Evolutionary conservation across 1,139 yeast genomes (phyloP).

Genomic region (Citeromyces siamensis): DNA sequence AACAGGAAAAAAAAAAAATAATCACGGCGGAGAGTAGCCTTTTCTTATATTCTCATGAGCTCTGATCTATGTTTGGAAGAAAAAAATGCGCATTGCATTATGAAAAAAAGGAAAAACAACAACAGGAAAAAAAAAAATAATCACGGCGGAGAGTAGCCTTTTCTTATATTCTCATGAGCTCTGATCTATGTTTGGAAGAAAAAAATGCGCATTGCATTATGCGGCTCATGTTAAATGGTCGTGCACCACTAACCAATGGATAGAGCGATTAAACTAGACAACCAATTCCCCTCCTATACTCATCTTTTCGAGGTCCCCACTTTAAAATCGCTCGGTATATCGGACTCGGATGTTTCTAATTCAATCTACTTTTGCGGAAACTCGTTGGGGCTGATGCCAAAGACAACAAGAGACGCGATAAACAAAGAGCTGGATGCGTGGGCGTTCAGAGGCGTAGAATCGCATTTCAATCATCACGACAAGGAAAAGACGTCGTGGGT

Average conservation of each 20-base stretch:
- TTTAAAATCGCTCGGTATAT: constrained; percentile 15
- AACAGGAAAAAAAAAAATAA: no score
- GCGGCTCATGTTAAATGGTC: no score
- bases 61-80: no score
- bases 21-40: no score
- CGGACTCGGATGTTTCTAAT: constrained; percentile 12
- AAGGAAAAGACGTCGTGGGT: constrained; percentile 63
- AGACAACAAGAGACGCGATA: constrained; percentile 41
- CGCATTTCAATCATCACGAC: constrained; percentile 73
- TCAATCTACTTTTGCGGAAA: constrained; percentile 75
- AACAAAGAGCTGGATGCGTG: constrained; percentile 67
- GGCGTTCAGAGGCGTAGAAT: constrained; percentile 69
- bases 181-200: no score
- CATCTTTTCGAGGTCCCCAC: constrained; percentile 17
- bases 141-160: no score
- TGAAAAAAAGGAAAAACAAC: no score
- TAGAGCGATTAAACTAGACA: constrained; percentile 9
- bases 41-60: no score
- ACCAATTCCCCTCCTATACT: constrained; percentile 8
- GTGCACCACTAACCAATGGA: neutral
- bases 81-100: no score
- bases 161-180: no score
- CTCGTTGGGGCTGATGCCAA: constrained; percentile 86
- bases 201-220: no score
- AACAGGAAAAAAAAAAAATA: no score